Evolutionary conservation across 179 eudicot species (phyloP), one percentile per base, ranked within the genome.

Genomic region (Silene vulgaris): DNA sequence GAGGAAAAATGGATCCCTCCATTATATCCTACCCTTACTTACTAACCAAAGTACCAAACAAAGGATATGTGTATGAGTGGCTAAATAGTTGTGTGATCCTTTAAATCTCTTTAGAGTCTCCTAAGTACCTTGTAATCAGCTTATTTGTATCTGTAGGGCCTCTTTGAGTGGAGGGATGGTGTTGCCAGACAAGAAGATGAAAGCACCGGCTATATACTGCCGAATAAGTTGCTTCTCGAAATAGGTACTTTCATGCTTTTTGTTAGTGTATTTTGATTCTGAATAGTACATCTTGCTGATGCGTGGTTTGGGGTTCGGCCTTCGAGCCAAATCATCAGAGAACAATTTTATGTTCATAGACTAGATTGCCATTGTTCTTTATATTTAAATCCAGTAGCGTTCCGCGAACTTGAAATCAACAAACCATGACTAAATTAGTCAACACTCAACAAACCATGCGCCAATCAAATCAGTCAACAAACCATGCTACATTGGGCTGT

Each of bases 101-200:
- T 61, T 23, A 69, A 45, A 7, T 6, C 21, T 23, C 5, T n/a
- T 45, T 69, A 21, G 32, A 43, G 32, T 69, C 19, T 52, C 2
- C 59, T 52, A 52, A 3, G n/a, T 52, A 40, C 64, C 19, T 12
- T 77, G 50, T 52, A 13, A 28, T 4, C 32, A 35, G 26, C 21
- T 43, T 21, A 45, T 57, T 72, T 75, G 35, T 21, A 61, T 66
- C 60, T 87, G 71, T 84, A 95, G 99, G 99, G 94, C 65, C 96
- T 96, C 28, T 88, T 80, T 83, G 93, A 89, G 50, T 96, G 99
- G 99, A 91, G 99, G 85, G 99, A 96, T 76, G 79, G 75, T 64
- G 82, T 90, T 79, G 99, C 98, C 69, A 98, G 99, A 76, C 82
- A 89, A 72, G 96, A 96, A 84, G 99, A 96, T 90, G 99, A 96